A percentile compares a stretch with the other conserved stretches of the same genome.
Conservation (phyloP, 306 rosid species). For the Inga laurina region DNA sequence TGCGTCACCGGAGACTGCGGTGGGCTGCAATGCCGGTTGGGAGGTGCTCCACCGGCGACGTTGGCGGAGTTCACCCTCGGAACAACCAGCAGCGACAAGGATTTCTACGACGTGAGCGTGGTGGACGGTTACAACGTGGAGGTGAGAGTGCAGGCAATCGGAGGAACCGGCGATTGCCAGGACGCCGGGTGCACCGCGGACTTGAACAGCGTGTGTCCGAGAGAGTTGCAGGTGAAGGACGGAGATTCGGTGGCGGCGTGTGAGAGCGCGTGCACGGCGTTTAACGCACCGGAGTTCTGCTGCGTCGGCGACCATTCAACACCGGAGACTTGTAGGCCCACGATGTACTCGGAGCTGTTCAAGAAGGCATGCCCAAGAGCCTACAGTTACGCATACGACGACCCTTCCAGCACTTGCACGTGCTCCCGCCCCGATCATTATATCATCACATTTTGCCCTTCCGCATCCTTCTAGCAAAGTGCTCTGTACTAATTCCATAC, state of each 20-base stretch:
- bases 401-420: constrained; percentile 69
- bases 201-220: constrained; percentile 52
- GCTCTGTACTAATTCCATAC: not conserved
- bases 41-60: constrained; percentile 57
- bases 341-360: constrained; percentile 60
- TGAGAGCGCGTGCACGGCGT: constrained; percentile 67
- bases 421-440: constrained; percentile 57
- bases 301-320: constrained; percentile 59
- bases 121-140: constrained; percentile 79
- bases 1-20: constrained; percentile 70
- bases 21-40: constrained; percentile 43
- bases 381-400: constrained; percentile 69
- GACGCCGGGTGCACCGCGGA: constrained; percentile 62
- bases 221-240: constrained; percentile 43
- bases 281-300: constrained; percentile 55
- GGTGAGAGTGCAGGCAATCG: constrained; percentile 49
- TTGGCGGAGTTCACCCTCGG: constrained; percentile 62
- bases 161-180: constrained; percentile 67
- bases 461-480: constrained; percentile 17
- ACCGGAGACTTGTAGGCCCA: constrained; percentile 67
- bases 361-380: constrained; percentile 69
- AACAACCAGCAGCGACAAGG: constrained; percentile 20
- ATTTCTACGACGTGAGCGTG: constrained; percentile 71
- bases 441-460: constrained; percentile 60
- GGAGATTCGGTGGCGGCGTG: constrained; percentile 53